A percentile compares a stretch with the other conserved stretches of the same genome.
phyloP scores from a whole-genome alignment of 768 basidiomycete species.

The Coprinopsis strossmayeri region DNA sequence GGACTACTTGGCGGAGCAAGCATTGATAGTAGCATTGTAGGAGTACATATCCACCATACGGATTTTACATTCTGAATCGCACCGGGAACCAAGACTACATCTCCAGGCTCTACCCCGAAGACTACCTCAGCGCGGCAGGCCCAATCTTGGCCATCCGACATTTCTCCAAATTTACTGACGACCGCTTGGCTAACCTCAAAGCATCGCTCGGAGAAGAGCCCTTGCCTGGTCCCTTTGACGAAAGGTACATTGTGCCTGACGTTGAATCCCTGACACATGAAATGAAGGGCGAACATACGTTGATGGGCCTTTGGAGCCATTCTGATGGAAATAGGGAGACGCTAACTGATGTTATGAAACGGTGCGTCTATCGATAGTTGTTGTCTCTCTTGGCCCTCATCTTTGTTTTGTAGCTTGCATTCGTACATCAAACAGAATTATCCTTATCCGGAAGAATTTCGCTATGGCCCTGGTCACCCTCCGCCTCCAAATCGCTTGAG shows the following conservation, averaged over 20 bases:
- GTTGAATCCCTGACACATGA: conserved; percentile 35
- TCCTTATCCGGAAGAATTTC: conserved; percentile 67
- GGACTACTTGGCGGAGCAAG: neutral
- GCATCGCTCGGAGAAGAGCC: conserved; percentile 22
- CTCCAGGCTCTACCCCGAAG: conserved; percentile 71
- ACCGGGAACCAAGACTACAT: conserved; percentile 75
- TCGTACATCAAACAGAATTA: conserved; percentile 58
- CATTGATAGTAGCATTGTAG: conserved; percentile 28
- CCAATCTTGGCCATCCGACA: conserved; percentile 69
- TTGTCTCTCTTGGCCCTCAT: neutral
- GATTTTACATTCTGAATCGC: conserved; percentile 80
- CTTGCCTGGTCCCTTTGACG: conserved; percentile 39
- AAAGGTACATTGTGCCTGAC: conserved; percentile 40
- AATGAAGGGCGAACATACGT: conserved; percentile 51
- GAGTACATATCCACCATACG: conserved; percentile 74
- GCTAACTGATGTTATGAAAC: conserved; percentile 62
- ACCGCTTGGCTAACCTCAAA: conserved; percentile 34
- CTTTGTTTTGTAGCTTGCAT: conserved; percentile 40
- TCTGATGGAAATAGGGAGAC: conserved; percentile 64
- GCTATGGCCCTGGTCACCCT: conserved; percentile 60
- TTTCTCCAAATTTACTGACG: conserved; percentile 60
- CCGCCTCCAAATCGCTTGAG: conserved; percentile 45
- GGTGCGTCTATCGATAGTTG: conserved; percentile 48
- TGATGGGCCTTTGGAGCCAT: conserved; percentile 73
- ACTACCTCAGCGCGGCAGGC: conserved; percentile 57